These are phyloP conservation scores for Hortiboletus campestris DNA, from an alignment of 768 basidiomycete species.

Conservation along the genomic window DNA sequence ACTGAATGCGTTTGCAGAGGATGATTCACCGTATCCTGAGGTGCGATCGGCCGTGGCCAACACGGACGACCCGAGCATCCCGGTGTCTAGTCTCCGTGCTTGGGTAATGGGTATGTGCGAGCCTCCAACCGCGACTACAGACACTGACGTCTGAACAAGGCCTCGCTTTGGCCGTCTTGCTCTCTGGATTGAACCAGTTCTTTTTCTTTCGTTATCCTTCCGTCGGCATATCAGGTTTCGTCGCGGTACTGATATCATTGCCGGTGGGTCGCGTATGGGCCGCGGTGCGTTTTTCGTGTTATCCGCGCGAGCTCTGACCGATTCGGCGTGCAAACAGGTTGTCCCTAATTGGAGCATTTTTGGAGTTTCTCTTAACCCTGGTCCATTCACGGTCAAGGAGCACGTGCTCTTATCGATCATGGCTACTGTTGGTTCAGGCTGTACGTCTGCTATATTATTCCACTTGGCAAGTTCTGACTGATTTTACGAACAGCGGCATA, in stretches of 20 bases:
- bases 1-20: slow-evolving; percentile 37
- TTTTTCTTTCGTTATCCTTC: slow-evolving; percentile 71
- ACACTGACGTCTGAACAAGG: slow-evolving; percentile 13
- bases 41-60: slow-evolving; percentile 76
- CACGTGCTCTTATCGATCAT: slow-evolving; percentile 69
- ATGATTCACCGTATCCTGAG: slow-evolving; percentile 86
- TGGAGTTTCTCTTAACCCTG: slow-evolving; percentile 64
- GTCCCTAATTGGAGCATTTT: slow-evolving; percentile 53
- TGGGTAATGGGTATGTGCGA: slow-evolving; percentile 49
- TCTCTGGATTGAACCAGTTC: slow-evolving; percentile 77
- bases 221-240: slow-evolving; percentile 42
- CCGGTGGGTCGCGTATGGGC: slow-evolving; percentile 70
- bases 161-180: slow-evolving; percentile 51
- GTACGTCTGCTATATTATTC: slow-evolving; percentile 15
- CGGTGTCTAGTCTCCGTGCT: slow-evolving; percentile 54
- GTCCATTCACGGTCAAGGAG: slow-evolving; percentile 75
- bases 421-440: slow-evolving; percentile 42
- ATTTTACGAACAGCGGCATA: slow-evolving; percentile 40
- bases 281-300: slow-evolving; percentile 16
- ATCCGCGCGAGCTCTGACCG: neutral
- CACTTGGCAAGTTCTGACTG: neutral
- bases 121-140: rapidly evolving
- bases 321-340: slow-evolving; percentile 26
- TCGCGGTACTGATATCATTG: slow-evolving; percentile 70
- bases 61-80: slow-evolving; percentile 67